phyloP scores from a whole-genome alignment of 352 stramenopile genomes.

The Globisporangium cystogenes region DNA sequence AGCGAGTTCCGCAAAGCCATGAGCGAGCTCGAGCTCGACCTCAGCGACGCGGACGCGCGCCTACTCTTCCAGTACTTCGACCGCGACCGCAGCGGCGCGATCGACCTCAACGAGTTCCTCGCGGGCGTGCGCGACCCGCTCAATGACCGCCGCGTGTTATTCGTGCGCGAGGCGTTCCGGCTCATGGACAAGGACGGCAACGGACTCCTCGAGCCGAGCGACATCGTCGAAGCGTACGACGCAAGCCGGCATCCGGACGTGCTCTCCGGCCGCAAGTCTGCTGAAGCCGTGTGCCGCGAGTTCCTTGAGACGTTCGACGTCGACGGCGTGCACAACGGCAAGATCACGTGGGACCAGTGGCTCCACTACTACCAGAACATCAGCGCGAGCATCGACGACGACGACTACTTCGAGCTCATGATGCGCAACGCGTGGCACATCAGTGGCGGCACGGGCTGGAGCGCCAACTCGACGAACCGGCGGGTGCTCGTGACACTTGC shows the following conservation, averaged over 20 bases:
- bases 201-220: slow-evolving; percentile 64
- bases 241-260: slow-evolving; percentile 84
- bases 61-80: slow-evolving; percentile 85
- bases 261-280: slow-evolving; percentile 51
- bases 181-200: slow-evolving; percentile 79
- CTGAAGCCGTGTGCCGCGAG: slow-evolving; percentile 65
- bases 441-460: slow-evolving; percentile 37
- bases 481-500: slow-evolving; percentile 58
- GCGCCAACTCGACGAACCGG: slow-evolving; percentile 52
- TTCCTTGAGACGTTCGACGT: slow-evolving; percentile 87
- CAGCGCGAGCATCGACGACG: slow-evolving; percentile 81
- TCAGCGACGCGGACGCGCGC: slow-evolving; percentile 51
- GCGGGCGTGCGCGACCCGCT: slow-evolving; percentile 71
- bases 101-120: slow-evolving; percentile 88
- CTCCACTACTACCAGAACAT: slow-evolving; percentile 89
- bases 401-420: slow-evolving; percentile 91
- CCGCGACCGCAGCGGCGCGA: slow-evolving; percentile 58
- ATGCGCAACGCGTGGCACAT: slow-evolving; percentile 84
- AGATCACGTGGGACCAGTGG: slow-evolving; percentile 66
- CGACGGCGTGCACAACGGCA: slow-evolving; percentile 59
- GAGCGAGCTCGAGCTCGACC: slow-evolving; percentile 41
- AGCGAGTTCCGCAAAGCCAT: slow-evolving; percentile 73
- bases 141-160: slow-evolving; percentile 49
- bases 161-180: slow-evolving; percentile 79
- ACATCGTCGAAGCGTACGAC: slow-evolving; percentile 81